Percentiles rank a stretch among this genome's conserved stretches.
phyloP scores from a whole-genome alignment of 1,139 yeast genomes.

The Chernovozyma sophiae-reginae region DNA sequence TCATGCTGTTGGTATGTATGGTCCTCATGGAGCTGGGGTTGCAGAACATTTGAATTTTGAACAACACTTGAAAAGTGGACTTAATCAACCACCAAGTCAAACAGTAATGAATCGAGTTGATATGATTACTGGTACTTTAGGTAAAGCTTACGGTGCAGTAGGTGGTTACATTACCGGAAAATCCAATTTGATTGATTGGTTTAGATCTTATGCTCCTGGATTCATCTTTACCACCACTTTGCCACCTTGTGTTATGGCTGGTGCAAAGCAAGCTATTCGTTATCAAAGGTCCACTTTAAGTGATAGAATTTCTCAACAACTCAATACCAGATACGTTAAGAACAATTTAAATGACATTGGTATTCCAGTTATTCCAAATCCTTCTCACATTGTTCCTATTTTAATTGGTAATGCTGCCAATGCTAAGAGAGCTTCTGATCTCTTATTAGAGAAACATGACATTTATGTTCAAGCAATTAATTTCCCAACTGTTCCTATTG shows the following conservation, averaged over 20 bases:
- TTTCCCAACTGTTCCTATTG: constrained; percentile 96
- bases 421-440: constrained; percentile 88
- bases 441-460: constrained; percentile 74
- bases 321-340: constrained; percentile 82
- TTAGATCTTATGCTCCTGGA: constrained; percentile 95
- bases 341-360: constrained; percentile 63
- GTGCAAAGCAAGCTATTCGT: constrained; percentile 82
- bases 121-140: constrained; percentile 94
- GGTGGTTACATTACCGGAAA: constrained; percentile 98
- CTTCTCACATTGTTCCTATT: constrained; percentile 95
- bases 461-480: constrained; percentile 97
- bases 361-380: constrained; percentile 95
- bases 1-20: constrained; percentile 98
- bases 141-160: constrained; percentile 94
- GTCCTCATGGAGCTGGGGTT: constrained; percentile 99
- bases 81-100: constrained; percentile 42
- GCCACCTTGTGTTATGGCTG: constrained; percentile 98
- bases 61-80: constrained; percentile 67
- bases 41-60: constrained; percentile 94
- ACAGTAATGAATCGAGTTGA: constrained; percentile 88
- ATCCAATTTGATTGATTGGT: constrained; percentile 82
- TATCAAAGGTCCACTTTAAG: constrained; percentile 73
- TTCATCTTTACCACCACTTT: constrained; percentile 93
- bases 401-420: constrained; percentile 90
- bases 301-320: constrained; percentile 82